phyloP scores from a whole-genome alignment of 2,329 filamentous ascomycete genomes.

The Chaetoscypha palmicola region DNA sequence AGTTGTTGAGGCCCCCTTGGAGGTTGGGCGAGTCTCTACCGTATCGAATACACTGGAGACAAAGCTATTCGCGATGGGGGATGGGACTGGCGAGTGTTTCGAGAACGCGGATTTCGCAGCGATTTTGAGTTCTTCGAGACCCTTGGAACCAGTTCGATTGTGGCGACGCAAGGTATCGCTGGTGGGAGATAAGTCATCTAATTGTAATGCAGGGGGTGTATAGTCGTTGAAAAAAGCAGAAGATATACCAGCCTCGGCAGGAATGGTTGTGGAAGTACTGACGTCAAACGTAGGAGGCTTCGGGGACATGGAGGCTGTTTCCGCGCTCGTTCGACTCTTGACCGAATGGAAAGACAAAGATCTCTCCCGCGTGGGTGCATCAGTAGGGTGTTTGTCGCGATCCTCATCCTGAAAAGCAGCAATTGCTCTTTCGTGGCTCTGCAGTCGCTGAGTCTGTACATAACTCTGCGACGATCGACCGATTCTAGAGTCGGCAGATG shows the following conservation, averaged over 20 bases:
- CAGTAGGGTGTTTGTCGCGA: constrained; percentile 5
- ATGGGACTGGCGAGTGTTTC: constrained; percentile 2
- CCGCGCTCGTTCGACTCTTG: constrained; percentile 11
- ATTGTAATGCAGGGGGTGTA: constrained; percentile 9
- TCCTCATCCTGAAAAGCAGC: constrained; percentile 10
- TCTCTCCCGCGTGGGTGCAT: background rate
- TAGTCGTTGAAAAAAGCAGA: constrained; percentile 13
- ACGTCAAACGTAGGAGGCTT: constrained; percentile 1
- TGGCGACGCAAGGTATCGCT: constrained; percentile 1
- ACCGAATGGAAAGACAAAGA: constrained; percentile 10
- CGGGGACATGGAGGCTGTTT: constrained; percentile 1
- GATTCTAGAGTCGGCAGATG: background rate
- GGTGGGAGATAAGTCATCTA: constrained; percentile 4
- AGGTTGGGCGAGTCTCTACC: constrained; percentile 2
- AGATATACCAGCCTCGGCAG: background rate
- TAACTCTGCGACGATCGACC: constrained; percentile 6
- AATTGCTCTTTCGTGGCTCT: constrained; percentile 10
- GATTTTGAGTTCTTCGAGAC: constrained; percentile 12
- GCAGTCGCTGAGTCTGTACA: constrained; percentile 11
- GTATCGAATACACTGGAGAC: constrained; percentile 10
- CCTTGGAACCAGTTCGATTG: constrained; percentile 5
- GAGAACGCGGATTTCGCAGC: constrained; percentile 11
- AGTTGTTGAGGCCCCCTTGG: background rate
- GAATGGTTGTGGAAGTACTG: background rate
- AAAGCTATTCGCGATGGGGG: constrained; percentile 2